These are phyloP conservation scores for Quercus aquifolioides DNA, from an alignment of 306 rosid species.

Conservation along the genomic window DNA sequence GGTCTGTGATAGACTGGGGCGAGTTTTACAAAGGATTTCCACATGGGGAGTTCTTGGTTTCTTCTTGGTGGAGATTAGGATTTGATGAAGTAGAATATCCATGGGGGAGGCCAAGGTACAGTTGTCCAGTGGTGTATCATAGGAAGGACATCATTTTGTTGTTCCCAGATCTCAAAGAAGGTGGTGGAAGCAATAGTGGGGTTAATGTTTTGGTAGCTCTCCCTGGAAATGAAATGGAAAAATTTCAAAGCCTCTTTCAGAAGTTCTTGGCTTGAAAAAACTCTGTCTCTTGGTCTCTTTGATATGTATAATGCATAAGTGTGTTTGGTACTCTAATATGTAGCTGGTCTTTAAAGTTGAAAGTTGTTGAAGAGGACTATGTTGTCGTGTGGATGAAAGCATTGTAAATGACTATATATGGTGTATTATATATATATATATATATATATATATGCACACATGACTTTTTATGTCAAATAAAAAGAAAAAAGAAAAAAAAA, in stretches of 20 bases:
- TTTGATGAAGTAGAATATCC: constrained; percentile 74
- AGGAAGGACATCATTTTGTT: constrained; percentile 60
- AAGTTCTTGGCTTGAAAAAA: constrained; percentile 14
- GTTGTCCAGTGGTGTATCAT: constrained; percentile 60
- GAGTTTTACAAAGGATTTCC: constrained; percentile 64
- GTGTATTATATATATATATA: too few relatives aligned
- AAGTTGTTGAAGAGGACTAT: not conserved
- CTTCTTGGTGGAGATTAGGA: constrained; percentile 82
- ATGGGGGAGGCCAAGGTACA: constrained; percentile 75
- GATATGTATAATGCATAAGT: not conserved
- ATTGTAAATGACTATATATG: too few relatives aligned
- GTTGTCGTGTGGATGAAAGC: not conserved
- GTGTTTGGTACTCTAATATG: not conserved
- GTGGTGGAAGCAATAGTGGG: constrained; percentile 23
- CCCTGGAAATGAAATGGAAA: constrained; percentile 53
- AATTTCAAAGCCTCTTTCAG: constrained; percentile 38
- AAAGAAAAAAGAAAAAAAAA: fast-evolving
- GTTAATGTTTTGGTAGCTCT: constrained; percentile 55
- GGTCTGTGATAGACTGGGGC: constrained; percentile 70
- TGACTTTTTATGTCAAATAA: too few relatives aligned
- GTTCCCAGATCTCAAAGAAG: constrained; percentile 46
- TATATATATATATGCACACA: too few relatives aligned
- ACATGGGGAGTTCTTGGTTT: constrained; percentile 65
- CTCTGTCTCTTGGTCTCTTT: not conserved
- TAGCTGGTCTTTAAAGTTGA: not conserved